phyloP scores from a whole-genome alignment of 169 alveolate genomes.

The Cryptosporidium canis region DNA sequence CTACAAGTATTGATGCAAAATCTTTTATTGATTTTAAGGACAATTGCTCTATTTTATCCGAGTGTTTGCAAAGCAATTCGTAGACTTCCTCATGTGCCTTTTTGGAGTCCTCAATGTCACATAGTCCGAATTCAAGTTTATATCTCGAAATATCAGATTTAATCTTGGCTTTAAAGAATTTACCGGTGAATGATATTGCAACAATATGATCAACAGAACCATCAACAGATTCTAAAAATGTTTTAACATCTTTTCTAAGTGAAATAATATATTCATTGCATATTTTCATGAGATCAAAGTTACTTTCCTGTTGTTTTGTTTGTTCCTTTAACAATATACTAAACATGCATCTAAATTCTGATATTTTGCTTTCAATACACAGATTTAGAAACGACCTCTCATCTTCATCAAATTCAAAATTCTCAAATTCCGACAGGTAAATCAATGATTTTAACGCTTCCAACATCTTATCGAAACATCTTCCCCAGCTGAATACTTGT shows the following conservation, averaged over 20 bases:
- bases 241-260: conserved; percentile 17
- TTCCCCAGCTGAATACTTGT: conserved; percentile 60
- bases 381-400: neutral
- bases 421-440: conserved; percentile 64
- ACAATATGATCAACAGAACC: neutral
- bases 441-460: conserved; percentile 41
- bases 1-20: conserved; percentile 15
- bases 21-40: neutral
- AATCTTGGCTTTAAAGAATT: conserved; percentile 33
- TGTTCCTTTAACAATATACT: conserved; percentile 16
- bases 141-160: conserved; percentile 42
- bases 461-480: conserved; percentile 36
- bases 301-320: neutral
- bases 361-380: conserved; percentile 18
- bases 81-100: conserved; percentile 12
- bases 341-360: conserved; percentile 15
- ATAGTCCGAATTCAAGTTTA: conserved; percentile 30
- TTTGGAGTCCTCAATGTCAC: neutral
- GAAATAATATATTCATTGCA: conserved; percentile 35
- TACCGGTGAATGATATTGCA: neutral
- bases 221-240: conserved; percentile 11
- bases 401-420: conserved; percentile 46
- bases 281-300: neutral
- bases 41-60: conserved; percentile 3
- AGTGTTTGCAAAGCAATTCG: neutral